These are phyloP conservation scores for Oryza brachyantha DNA, from an alignment of 176 grass and related monocot species.

Conservation along the genomic window DNA sequence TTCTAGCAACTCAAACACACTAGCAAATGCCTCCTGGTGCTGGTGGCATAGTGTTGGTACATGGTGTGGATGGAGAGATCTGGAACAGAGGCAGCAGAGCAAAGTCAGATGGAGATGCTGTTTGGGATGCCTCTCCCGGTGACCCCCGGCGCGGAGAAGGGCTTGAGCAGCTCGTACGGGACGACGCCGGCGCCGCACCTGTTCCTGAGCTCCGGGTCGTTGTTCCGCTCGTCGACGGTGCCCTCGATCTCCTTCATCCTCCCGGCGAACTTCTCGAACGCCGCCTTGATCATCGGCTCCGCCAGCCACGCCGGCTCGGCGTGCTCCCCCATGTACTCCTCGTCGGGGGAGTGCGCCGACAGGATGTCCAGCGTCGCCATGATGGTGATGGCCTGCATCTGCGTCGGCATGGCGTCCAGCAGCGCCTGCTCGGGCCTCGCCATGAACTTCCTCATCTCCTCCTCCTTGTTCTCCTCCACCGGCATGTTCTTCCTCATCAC, in stretches of 20 bases:
- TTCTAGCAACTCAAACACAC: not conserved
- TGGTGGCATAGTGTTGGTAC: not conserved
- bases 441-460: conserved; percentile 46
- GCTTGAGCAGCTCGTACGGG: conserved; percentile 90
- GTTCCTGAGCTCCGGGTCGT: conserved; percentile 48
- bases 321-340: conserved; percentile 76
- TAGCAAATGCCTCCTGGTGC: conserved; percentile 20
- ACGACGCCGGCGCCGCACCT: conserved; percentile 73
- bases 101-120: conserved; percentile 84
- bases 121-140: conserved; percentile 85
- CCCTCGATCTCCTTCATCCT: conserved; percentile 83
- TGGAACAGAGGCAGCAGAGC: too few relatives aligned
- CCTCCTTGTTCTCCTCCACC: conserved; percentile 45
- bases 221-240: conserved; percentile 61
- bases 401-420: conserved; percentile 59
- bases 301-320: conserved; percentile 56
- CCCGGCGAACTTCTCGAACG: conserved; percentile 73
- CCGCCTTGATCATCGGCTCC: conserved; percentile 56
- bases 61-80: too few relatives aligned
- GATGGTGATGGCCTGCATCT: conserved; percentile 63
- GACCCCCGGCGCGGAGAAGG: conserved; percentile 69
- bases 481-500: conserved; percentile 61
- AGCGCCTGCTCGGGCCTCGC: conserved; percentile 47
- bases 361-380: conserved; percentile 80
- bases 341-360: conserved; percentile 77